Conservation (phyloP, 1,139 yeast genomes). For the Zygosaccharomyces sapae region DNA sequence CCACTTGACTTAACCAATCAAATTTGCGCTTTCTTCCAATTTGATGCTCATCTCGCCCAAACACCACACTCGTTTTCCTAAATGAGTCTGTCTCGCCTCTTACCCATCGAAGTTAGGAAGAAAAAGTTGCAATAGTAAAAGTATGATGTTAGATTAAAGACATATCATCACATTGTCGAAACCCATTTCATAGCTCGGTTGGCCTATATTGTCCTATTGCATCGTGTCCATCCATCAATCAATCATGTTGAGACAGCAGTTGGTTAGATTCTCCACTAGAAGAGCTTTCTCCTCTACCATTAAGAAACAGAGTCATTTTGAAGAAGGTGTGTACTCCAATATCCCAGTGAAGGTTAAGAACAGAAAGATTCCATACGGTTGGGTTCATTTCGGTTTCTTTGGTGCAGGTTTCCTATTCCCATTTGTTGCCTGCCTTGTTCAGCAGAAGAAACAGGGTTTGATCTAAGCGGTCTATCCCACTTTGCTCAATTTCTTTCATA, state of each 20-base stretch:
- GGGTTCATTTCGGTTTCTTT: conserved; percentile 76
- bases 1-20: conserved; percentile 2
- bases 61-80: neutral
- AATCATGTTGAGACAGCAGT: conserved; percentile 35
- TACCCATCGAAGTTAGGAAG: neutral
- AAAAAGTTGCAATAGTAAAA: neutral
- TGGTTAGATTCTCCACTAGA: conserved; percentile 33
- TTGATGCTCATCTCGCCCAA: neutral
- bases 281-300: conserved; percentile 36
- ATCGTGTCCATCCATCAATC: neutral
- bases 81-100: neutral
- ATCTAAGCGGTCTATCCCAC: conserved; percentile 33
- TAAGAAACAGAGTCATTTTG: conserved; percentile 46
- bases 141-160: neutral
- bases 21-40: conserved; percentile 1
- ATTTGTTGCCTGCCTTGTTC: conserved; percentile 63
- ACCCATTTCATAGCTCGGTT: neutral
- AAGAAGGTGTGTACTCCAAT: conserved; percentile 87
- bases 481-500: conserved; percentile 1
- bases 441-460: conserved; percentile 71
- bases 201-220: neutral
- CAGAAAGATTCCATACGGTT: conserved; percentile 83
- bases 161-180: neutral
- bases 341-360: conserved; percentile 89
- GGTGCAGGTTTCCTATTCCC: conserved; percentile 62